Evolutionary conservation across 257 asterid genomes (phyloP).

Genomic region (Solanum dulcamara): DNA sequence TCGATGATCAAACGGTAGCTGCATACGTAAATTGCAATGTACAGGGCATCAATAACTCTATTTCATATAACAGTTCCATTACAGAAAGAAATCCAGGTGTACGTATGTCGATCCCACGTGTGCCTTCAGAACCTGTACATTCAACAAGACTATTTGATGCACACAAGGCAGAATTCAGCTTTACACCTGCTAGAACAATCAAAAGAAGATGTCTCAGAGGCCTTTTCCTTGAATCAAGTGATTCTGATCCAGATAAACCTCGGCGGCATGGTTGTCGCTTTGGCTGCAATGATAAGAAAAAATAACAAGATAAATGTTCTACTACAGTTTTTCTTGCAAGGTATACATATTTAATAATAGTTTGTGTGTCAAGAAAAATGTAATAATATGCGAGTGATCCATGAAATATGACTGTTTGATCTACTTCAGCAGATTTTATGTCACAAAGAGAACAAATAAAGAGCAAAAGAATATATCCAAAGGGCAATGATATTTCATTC

Average conservation of each 20-base stretch:
- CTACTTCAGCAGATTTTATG: neutral
- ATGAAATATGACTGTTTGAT: neutral
- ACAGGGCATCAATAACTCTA: slow-evolving; percentile 73
- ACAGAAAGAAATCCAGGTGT: slow-evolving; percentile 69
- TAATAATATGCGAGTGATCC: neutral
- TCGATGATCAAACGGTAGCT: slow-evolving; percentile 35
- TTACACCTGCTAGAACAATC: slow-evolving; percentile 38
- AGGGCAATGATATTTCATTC: neutral
- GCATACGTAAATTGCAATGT: slow-evolving; percentile 55
- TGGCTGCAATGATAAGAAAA: slow-evolving; percentile 25
- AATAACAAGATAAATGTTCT: slow-evolving; percentile 1
- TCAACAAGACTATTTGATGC: slow-evolving; percentile 9
- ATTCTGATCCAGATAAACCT: slow-evolving; percentile 64
- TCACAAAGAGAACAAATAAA: neutral
- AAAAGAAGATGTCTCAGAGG: slow-evolving; percentile 84
- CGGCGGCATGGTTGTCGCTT: slow-evolving; percentile 77
- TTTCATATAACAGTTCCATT: slow-evolving; percentile 44
- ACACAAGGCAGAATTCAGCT: slow-evolving; percentile 36
- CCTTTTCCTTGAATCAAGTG: slow-evolving; percentile 66
- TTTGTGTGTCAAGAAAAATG: neutral
- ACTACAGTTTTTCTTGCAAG: neutral
- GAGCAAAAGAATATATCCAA: neutral
- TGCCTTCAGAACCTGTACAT: slow-evolving; percentile 20
- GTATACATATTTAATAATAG: neutral
- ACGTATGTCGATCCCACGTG: slow-evolving; percentile 24